Conservation (phyloP, 352 stramenopile genomes). For the Globisporangium emineosum region DNA sequence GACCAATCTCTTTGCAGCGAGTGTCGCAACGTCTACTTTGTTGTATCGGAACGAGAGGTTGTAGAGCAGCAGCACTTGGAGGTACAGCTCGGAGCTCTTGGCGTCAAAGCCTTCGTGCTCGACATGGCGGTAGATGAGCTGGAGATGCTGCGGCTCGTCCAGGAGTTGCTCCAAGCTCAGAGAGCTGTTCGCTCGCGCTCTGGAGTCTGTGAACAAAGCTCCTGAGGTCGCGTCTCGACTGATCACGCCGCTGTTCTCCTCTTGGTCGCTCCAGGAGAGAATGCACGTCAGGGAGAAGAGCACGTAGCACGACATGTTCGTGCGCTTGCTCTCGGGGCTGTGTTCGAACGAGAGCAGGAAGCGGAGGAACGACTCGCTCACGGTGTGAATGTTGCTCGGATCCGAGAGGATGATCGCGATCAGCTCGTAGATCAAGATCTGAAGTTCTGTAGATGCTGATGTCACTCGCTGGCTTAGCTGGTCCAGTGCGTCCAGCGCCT, state of each 20-base stretch:
- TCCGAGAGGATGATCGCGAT: slow-evolving; percentile 53
- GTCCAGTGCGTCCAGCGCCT: slow-evolving; percentile 39
- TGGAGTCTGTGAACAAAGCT: slow-evolving; percentile 2
- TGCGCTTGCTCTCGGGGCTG: slow-evolving; percentile 7
- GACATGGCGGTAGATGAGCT: slow-evolving; percentile 50
- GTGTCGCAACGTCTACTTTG: slow-evolving; percentile 43
- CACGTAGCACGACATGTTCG: slow-evolving; percentile 50
- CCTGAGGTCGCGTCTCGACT: slow-evolving; percentile 3
- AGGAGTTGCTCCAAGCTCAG: slow-evolving; percentile 42
- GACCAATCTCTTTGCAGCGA: slow-evolving; percentile 33
- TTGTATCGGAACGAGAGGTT: slow-evolving; percentile 73
- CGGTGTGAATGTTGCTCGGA: slow-evolving; percentile 37
- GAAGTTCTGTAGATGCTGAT: slow-evolving; percentile 11
- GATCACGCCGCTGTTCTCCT: slow-evolving; percentile 19
- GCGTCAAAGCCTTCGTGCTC: slow-evolving; percentile 29
- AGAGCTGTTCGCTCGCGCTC: background rate
- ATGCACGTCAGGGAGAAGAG: slow-evolving; percentile 59
- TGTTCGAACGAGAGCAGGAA: slow-evolving; percentile 56
- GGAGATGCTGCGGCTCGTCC: slow-evolving; percentile 39
- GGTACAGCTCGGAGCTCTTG: slow-evolving; percentile 42
- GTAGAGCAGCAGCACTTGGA: slow-evolving; percentile 71
- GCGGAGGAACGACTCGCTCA: slow-evolving; percentile 43
- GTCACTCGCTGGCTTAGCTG: slow-evolving; percentile 21
- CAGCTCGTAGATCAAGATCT: slow-evolving; percentile 41
- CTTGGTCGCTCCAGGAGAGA: slow-evolving; percentile 54